Evolutionary conservation across 768 basidiomycete genomes (phyloP), one percentile per base, ranked within the genome.

Genomic region (Kwoniella pini): DNA sequence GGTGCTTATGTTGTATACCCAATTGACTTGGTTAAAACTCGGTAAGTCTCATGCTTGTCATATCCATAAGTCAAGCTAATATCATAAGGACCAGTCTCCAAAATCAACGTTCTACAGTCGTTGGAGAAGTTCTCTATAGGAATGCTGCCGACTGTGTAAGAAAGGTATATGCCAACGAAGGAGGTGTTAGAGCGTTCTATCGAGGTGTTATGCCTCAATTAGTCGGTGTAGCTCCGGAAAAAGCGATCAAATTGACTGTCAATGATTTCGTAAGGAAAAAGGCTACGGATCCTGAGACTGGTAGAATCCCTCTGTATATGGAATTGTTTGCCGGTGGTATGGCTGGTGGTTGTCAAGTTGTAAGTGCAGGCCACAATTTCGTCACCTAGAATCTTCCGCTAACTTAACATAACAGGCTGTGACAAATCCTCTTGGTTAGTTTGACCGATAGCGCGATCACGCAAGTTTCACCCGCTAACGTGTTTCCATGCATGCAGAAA

Each of bases 301-400:
- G 96, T 12, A 85, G 91, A 55, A 99, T 99, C 78, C 85, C 87
- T 59, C 74, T 96, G n/a, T 69, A 71, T n/a, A 93, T 91, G 90
- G 96, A 99, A 79, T 68, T 98, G 17, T 60, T 90, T 4, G 95
- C 95, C 31, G 96, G 96, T 81, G 96, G 89, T 69, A 82, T 84
- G 36, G 96, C 96, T 38, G 96, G 96, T 75, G 96, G 88, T 72
- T 94, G 91, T 76, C 96, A 99, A 87, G 96, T 99, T 74, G 94
- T 96, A 78, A 64, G 90, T 86, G 30, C 39, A 1, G n/a, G 19
- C 22, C 31, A 36, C 43, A 50, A 39, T 44, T 39, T 33, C 39
- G 13, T 46, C 13, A 1, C 49, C 7, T 28, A 1, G 30, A 12
- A 24, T 11, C 21, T 19, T 36, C 15, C 39, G 30, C 26, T 15